phyloP scores from a whole-genome alignment of 331 rosid genomes.

The Rhamnella rubrinervis region DNA sequence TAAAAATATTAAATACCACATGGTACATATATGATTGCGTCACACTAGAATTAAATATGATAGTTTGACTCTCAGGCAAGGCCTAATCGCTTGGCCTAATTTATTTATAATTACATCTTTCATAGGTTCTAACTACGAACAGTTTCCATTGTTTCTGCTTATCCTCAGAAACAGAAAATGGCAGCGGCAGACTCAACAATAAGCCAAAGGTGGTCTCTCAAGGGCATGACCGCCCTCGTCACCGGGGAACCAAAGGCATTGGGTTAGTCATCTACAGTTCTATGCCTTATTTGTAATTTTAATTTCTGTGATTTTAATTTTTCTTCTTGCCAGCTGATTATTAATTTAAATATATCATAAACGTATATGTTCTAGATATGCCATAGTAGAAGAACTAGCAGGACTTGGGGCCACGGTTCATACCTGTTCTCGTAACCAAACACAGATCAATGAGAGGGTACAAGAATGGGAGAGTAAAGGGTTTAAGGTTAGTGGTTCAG shows the following conservation, averaged over 20 bases:
- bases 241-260: constrained; percentile 76
- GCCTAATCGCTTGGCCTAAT: too few relatives aligned
- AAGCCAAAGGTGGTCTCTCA: constrained; percentile 61
- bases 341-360: background rate
- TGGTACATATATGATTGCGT: too few relatives aligned
- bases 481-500: constrained; percentile 49
- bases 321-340: background rate
- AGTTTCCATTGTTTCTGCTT: too few relatives aligned
- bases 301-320: too few relatives aligned
- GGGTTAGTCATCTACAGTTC: constrained; percentile 40
- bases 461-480: constrained; percentile 58
- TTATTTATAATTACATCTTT: too few relatives aligned
- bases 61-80: too few relatives aligned
- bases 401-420: constrained; percentile 65
- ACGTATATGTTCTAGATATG: constrained; percentile 28
- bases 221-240: constrained; percentile 69
- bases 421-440: constrained; percentile 52
- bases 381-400: constrained; percentile 67
- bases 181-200: constrained; percentile 28
- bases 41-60: too few relatives aligned
- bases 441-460: constrained; percentile 45
- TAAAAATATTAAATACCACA: too few relatives aligned
- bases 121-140: too few relatives aligned
- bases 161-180: constrained; percentile 12
- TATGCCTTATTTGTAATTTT: background rate